Percentiles rank a stretch among this genome's conserved stretches.
phyloP scores from a whole-genome alignment of 768 basidiomycete genomes.

The Jaapia argillacea region DNA sequence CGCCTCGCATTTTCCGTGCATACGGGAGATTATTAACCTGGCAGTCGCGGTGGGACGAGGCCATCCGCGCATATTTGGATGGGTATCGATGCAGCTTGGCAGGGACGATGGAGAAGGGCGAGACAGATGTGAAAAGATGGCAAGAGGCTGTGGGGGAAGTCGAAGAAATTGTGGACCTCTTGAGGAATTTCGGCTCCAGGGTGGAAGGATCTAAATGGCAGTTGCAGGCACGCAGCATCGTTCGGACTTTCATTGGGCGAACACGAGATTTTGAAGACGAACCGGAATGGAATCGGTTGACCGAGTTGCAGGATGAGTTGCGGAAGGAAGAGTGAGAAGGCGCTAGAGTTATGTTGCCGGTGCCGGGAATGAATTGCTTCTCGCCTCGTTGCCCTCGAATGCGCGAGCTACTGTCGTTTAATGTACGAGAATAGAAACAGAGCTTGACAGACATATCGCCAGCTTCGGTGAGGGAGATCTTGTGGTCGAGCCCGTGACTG shows the following conservation, averaged over 20 bases:
- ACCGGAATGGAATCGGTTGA: constrained; percentile 67
- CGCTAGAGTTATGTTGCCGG: constrained; percentile 10
- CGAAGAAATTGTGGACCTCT: constrained; percentile 72
- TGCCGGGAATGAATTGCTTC: too few relatives aligned
- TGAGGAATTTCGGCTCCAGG: constrained; percentile 75
- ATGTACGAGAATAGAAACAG: too few relatives aligned
- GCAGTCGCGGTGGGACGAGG: constrained; percentile 65
- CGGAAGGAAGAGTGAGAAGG: constrained; percentile 24
- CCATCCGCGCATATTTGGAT: constrained; percentile 75
- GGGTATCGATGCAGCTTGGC: constrained; percentile 71
- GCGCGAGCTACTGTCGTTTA: too few relatives aligned
- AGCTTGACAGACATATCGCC: too few relatives aligned
- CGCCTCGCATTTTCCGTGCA: constrained; percentile 71
- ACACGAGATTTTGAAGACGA: constrained; percentile 85
- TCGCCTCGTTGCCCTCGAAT: too few relatives aligned
- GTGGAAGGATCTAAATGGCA: constrained; percentile 62
- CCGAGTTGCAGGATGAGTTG: constrained; percentile 56
- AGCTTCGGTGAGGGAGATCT: too few relatives aligned
- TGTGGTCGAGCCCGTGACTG: too few relatives aligned
- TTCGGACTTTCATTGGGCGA: constrained; percentile 82
- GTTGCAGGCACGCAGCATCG: constrained; percentile 76
- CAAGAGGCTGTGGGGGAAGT: constrained; percentile 70
- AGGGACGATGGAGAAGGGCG: constrained; percentile 50
- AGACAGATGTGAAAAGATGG: constrained; percentile 61
- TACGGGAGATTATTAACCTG: constrained; percentile 76